Percentiles rank a stretch among this genome's conserved stretches.
Evolutionary conservation across 352 stramenopile genomes (phyloP).

Genomic region (Pythium brassicae): DNA sequence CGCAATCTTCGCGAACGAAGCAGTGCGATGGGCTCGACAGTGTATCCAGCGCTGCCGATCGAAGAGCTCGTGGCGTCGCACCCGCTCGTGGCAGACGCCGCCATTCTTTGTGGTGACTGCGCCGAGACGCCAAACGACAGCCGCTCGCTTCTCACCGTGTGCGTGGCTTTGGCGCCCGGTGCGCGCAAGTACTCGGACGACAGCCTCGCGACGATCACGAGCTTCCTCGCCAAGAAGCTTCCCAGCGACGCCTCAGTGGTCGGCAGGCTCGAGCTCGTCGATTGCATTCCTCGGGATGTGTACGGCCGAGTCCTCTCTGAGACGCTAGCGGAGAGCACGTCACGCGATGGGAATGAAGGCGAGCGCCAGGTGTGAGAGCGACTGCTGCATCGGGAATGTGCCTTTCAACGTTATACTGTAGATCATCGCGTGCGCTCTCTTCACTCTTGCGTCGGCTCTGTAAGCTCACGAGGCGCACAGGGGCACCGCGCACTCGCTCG

Average conservation of each 20-base stretch:
- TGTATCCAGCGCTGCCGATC: constrained; percentile 12
- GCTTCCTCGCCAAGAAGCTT: constrained; percentile 10
- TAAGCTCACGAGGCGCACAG: too few relatives aligned
- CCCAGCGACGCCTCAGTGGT: neutral
- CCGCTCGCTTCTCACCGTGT: neutral
- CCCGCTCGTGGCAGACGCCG: constrained; percentile 20
- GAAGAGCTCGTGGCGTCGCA: constrained; percentile 26
- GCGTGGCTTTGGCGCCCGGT: constrained; percentile 5
- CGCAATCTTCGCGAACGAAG: neutral
- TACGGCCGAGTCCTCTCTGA: neutral
- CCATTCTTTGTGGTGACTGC: neutral
- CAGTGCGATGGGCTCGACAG: neutral
- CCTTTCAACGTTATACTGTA: neutral
- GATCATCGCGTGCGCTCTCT: neutral
- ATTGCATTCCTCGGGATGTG: constrained; percentile 5
- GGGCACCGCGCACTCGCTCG: constrained; percentile 2
- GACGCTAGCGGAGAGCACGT: neutral
- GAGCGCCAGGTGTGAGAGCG: neutral
- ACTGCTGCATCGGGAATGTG: neutral
- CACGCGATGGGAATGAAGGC: neutral
- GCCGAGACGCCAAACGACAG: neutral
- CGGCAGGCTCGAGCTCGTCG: neutral
- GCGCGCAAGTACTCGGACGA: constrained; percentile 15
- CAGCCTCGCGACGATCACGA: constrained; percentile 15
- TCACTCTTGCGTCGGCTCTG: neutral